Evolutionary conservation across 176 grass and related monocot species (phyloP).

Genomic region (Bromus sterilis): DNA sequence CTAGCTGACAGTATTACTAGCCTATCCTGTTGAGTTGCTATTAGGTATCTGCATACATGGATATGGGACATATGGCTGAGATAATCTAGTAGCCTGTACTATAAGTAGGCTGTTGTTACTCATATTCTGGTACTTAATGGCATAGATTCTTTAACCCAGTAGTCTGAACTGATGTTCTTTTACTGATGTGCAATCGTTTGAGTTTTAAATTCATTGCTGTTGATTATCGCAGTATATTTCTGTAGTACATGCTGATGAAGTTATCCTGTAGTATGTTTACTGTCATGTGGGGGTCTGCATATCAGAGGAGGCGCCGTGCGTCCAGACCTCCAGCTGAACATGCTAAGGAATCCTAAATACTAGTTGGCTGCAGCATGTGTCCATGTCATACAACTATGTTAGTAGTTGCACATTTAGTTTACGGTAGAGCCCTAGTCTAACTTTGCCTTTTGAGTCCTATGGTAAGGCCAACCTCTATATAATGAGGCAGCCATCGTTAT

Average conservation of each 20-base stretch:
- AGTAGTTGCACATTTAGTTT: no score
- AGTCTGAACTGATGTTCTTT: background rate
- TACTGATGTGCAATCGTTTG: background rate
- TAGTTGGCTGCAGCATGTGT: no score
- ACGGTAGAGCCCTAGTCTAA: no score
- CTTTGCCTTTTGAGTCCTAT: no score
- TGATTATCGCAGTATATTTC: background rate
- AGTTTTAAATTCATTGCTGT: background rate
- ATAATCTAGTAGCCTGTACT: conserved; percentile 3
- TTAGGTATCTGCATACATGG: background rate
- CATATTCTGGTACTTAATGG: background rate
- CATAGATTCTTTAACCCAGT: background rate
- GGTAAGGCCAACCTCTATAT: no score
- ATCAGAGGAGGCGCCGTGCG: no score
- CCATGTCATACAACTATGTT: no score
- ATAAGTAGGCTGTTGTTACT: background rate
- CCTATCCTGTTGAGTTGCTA: background rate
- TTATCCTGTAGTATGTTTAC: background rate
- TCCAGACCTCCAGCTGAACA: no score
- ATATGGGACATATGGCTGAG: background rate
- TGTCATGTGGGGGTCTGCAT: no score
- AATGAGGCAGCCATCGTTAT: no score
- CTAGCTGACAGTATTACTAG: background rate
- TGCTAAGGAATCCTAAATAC: no score
- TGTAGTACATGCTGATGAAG: background rate